phyloP scores from a whole-genome alignment of 2,329 filamentous ascomycete genomes.

The Aphanoascus verrucosus region DNA sequence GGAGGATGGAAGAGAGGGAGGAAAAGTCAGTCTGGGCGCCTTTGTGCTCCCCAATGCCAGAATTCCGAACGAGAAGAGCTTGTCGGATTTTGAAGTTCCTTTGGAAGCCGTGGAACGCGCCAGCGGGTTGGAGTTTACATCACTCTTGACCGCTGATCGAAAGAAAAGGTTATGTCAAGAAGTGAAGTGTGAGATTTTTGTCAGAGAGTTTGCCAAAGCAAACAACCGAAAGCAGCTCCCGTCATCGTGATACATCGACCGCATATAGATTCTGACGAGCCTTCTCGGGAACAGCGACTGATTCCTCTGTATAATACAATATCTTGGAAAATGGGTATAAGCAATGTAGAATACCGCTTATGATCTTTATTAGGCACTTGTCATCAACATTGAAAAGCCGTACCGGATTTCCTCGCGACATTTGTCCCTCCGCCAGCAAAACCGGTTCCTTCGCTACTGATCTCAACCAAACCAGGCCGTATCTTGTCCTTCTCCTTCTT shows the following conservation, averaged over 20 bases:
- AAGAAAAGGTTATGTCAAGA: slow-evolving; percentile 76
- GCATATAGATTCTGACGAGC: neutral
- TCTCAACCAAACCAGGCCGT: slow-evolving; percentile 62
- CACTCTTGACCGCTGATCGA: slow-evolving; percentile 61
- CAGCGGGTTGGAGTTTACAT: slow-evolving; percentile 81
- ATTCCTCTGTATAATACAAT: slow-evolving; percentile 1
- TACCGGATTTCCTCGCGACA: slow-evolving; percentile 64
- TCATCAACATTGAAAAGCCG: slow-evolving; percentile 68
- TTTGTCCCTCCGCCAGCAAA: slow-evolving; percentile 82
- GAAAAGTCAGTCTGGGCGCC: slow-evolving; percentile 77
- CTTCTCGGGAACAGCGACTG: neutral
- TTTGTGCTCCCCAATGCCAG: slow-evolving; percentile 89
- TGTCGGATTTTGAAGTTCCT: slow-evolving; percentile 89
- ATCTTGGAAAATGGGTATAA: neutral
- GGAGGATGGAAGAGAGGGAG: slow-evolving; percentile 60
- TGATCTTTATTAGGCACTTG: neutral
- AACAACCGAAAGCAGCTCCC: slow-evolving; percentile 42
- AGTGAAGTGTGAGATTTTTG: slow-evolving; percentile 68
- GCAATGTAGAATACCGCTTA: neutral
- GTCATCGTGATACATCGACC: slow-evolving; percentile 3
- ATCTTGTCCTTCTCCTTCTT: slow-evolving; percentile 47
- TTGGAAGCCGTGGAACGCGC: slow-evolving; percentile 86
- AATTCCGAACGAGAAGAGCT: slow-evolving; percentile 77
- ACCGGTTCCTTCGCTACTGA: slow-evolving; percentile 79
- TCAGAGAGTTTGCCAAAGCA: slow-evolving; percentile 59